Evolutionary conservation across 805 yeast species (phyloP).

Genomic region (Tetrapisispora nanseiensis): DNA sequence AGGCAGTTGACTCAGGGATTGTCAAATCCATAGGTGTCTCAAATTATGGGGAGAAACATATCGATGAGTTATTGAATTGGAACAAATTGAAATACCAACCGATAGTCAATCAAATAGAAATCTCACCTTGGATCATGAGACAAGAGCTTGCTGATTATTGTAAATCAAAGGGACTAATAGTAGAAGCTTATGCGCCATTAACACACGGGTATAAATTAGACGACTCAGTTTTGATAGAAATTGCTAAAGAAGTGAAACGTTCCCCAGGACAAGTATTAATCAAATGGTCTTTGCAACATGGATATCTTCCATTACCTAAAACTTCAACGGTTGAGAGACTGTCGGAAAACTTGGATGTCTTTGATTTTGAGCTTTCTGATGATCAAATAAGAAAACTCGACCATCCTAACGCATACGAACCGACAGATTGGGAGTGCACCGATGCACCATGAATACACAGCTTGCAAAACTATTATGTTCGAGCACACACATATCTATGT

Average conservation of each 20-base stretch:
- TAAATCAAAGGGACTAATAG: conserved; percentile 41
- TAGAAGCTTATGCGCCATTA: conserved; percentile 77
- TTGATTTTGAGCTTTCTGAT: conserved; percentile 36
- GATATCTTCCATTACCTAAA: conserved; percentile 63
- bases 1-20: conserved; percentile 48
- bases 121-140: conserved; percentile 76
- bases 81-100: conserved; percentile 46
- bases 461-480: no score
- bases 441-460: conserved; percentile 52
- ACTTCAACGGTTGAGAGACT: conserved; percentile 46
- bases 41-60: conserved; percentile 51
- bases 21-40: conserved; percentile 71
- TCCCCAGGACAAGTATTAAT: conserved; percentile 55
- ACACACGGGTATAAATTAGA: conserved; percentile 49
- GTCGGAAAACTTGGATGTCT: conserved; percentile 44
- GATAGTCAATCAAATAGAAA: conserved; percentile 72
- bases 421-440: conserved; percentile 71
- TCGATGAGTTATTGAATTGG: conserved; percentile 53
- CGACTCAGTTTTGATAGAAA: conserved; percentile 41
- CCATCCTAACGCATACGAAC: conserved; percentile 52
- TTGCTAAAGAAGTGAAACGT: conserved; percentile 41
- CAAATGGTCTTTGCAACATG: conserved; percentile 66
- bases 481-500: conserved; percentile 1
- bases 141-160: conserved; percentile 54
- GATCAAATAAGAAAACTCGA: conserved; percentile 35